Evolutionary conservation across 2,329 filamentous ascomycete genomes (phyloP), one percentile per base, ranked within the genome.

Genomic region (Clathrospora elynae): DNA sequence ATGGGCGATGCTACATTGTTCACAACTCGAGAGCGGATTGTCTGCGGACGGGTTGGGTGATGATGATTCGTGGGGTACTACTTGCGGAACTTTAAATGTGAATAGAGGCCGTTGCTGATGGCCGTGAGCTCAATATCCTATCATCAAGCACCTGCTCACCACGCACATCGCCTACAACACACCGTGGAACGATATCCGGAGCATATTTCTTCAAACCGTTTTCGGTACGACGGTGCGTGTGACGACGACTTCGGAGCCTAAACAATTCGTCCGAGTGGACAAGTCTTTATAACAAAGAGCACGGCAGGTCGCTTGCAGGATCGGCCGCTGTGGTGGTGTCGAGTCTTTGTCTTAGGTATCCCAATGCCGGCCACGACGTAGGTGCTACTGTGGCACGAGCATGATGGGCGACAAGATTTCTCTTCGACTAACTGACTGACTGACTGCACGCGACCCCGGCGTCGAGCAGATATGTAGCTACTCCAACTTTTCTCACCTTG

Each of bases 301-400:
- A 42, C 43, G n/a, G 19, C 43, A 42, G 38, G 19, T 42, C 37
- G 22, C 29, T 18, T 46, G 38, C 39, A 47, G 22, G 7, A 43
- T 42, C 42, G 25, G n/a, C 39, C 23, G 19, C 12, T 11, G 12
- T 37, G 20, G 11, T 18, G 13, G 30, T 32, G 37, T 18, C 37
- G 23, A 18, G 26, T 35, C 20, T 26, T 24, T n/a, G n/a, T 17
- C 25, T 26, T 28, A 14, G 19, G 11, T 6, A 9, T 34, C 35
- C 17, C 13, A 31, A 25, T 22, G n/a, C n/a, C n/a, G n/a, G n/a
- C n/a, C 38, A 35, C 23, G 16, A 17, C 31, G 29, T 41, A n/a
- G 23, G 29, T 13, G 18, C 23, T 17, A 9, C 6, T 11, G 30
- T 41, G 30, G 30, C 19, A 30, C 35, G 16, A 41, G 19, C 39